These are phyloP conservation scores for Lasiodiplodia gonubiensis DNA, from an alignment of 2,329 filamentous ascomycete species.

Conservation along the genomic window DNA sequence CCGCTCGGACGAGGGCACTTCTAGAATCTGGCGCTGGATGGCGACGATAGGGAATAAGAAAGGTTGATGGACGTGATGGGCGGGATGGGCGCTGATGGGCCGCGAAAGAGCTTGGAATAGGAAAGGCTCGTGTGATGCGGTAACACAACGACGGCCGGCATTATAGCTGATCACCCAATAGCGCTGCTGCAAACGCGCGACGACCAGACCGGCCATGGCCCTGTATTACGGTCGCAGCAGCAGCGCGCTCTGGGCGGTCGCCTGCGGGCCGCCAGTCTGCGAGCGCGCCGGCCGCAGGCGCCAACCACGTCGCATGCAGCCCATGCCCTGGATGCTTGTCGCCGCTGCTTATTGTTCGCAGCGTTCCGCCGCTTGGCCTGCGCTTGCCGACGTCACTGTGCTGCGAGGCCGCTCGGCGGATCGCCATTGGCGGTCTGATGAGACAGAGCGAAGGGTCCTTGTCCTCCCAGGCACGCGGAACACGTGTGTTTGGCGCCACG, in stretches of 20 bases:
- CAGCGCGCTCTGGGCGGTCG: not conserved
- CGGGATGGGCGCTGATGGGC: slow-evolving; percentile 24
- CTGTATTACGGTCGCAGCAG: slow-evolving; percentile 11
- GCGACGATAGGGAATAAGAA: slow-evolving; percentile 24
- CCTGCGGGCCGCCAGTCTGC: not conserved
- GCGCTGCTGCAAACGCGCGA: slow-evolving; percentile 5
- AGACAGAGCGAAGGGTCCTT: slow-evolving; percentile 20
- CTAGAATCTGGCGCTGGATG: slow-evolving; percentile 12
- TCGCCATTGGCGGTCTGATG: slow-evolving; percentile 28
- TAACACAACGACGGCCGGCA: slow-evolving; percentile 22
- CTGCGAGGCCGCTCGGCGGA: slow-evolving; percentile 12
- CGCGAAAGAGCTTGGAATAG: slow-evolving; percentile 24
- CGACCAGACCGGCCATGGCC: not conserved
- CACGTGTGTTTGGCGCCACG: slow-evolving; percentile 20
- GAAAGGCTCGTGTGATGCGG: slow-evolving; percentile 27
- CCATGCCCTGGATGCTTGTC: slow-evolving; percentile 15
- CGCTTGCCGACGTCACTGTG: slow-evolving; percentile 18
- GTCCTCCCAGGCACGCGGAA: slow-evolving; percentile 12
- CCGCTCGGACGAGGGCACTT: slow-evolving; percentile 20
- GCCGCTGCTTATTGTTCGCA: slow-evolving; percentile 22
- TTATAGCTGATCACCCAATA: slow-evolving; percentile 26
- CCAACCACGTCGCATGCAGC: slow-evolving; percentile 17
- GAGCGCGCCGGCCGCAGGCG: not conserved
- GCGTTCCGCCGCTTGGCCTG: slow-evolving; percentile 20
- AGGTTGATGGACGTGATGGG: slow-evolving; percentile 21